phyloP scores from a whole-genome alignment of 2,329 filamentous ascomycete species.

The Chrysoporthe austroafricana region DNA sequence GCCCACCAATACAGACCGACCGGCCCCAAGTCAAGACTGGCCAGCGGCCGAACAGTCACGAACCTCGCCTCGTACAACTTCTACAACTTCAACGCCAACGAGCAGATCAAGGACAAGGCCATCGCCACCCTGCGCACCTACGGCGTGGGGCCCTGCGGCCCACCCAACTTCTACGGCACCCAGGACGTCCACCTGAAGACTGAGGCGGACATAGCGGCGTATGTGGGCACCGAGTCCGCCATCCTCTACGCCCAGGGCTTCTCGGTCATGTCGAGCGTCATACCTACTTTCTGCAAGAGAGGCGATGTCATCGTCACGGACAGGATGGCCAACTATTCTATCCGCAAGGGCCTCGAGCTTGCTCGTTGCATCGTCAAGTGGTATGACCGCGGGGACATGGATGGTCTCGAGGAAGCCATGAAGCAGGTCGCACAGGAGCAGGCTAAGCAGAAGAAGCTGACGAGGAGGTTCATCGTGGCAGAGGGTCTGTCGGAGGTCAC shows the following conservation, averaged over 20 bases:
- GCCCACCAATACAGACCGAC: constrained; percentile 65
- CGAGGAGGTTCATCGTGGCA: constrained; percentile 91
- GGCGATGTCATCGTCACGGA: constrained; percentile 97
- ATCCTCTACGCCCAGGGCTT: constrained; percentile 97
- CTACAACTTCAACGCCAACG: constrained; percentile 95
- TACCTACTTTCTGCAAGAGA: constrained; percentile 94
- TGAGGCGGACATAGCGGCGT: constrained; percentile 89
- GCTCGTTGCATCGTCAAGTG: constrained; percentile 88
- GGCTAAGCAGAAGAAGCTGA: constrained; percentile 80
- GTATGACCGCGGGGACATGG: constrained; percentile 97
- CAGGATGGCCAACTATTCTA: constrained; percentile 88
- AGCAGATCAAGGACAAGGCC: constrained; percentile 91
- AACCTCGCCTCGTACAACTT: constrained; percentile 97
- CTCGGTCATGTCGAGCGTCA: constrained; percentile 94
- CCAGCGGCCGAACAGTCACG: constrained; percentile 85
- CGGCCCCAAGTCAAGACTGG: constrained; percentile 85
- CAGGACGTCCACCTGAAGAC: constrained; percentile 98
- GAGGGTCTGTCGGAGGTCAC: constrained; percentile 92
- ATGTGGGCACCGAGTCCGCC: constrained; percentile 83
- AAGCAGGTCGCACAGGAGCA: constrained; percentile 87
- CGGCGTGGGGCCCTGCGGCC: constrained; percentile 94
- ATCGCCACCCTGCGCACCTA: constrained; percentile 93
- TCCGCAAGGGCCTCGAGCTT: constrained; percentile 92
- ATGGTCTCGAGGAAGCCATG: constrained; percentile 85
- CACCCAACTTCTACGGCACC: constrained; percentile 96